Percentiles rank a stretch among this genome's conserved stretches.
These are phyloP conservation scores for Phytomonas francai DNA, from an alignment of 208 protist genomes.

Conservation along the genomic window DNA sequence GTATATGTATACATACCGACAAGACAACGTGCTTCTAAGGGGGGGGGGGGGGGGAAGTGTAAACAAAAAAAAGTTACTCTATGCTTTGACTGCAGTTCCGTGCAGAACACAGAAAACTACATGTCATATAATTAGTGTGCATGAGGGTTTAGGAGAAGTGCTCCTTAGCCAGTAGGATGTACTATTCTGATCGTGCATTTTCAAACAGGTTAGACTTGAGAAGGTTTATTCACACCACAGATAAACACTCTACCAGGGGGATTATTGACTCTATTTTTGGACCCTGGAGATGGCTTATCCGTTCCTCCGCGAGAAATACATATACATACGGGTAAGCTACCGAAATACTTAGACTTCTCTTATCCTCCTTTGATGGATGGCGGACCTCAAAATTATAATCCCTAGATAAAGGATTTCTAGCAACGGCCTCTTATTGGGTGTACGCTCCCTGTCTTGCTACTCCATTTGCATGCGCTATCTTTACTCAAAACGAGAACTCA, in stretches of 20 bases:
- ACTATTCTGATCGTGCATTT: background rate
- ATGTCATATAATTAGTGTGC: background rate
- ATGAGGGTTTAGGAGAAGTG: background rate
- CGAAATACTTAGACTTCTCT: background rate
- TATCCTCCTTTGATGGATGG: background rate
- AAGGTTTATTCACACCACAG: background rate
- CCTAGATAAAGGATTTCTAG: background rate
- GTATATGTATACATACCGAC: background rate
- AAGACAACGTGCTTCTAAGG: background rate
- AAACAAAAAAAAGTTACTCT: slow-evolving; percentile 1
- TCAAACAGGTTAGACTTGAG: background rate
- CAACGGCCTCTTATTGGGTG: background rate
- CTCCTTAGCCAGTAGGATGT: background rate
- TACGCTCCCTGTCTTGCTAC: background rate
- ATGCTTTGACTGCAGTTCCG: background rate
- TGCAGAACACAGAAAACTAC: background rate
- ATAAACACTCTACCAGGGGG: background rate
- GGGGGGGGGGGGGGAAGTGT: background rate
- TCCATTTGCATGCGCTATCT: background rate
- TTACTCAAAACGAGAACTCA: slow-evolving; percentile 1
- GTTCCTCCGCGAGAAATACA: background rate
- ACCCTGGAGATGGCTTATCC: background rate
- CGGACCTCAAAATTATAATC: background rate
- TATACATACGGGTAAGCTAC: background rate
- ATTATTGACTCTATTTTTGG: background rate